These are phyloP conservation scores for Dactylellina cionopaga DNA, from an alignment of 2,329 filamentous ascomycete genomes.

Conservation along the genomic window DNA sequence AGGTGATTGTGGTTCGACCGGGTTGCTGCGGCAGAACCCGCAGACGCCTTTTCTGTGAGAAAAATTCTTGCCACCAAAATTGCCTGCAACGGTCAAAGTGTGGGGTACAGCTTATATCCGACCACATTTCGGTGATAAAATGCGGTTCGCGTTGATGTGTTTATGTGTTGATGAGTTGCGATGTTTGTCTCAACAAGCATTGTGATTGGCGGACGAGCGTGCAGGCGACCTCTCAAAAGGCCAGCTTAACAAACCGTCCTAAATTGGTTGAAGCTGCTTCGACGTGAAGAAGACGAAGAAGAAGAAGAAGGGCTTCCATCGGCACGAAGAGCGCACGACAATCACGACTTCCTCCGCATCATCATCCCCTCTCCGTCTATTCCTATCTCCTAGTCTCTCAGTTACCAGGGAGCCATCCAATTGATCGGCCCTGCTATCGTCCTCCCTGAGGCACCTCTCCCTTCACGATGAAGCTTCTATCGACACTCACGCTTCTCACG, in stretches of 20 bases:
- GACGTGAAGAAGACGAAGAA: constrained; percentile 19
- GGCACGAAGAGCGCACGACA: constrained; percentile 31
- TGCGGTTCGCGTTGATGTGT: constrained; percentile 12
- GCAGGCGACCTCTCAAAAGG: constrained; percentile 35
- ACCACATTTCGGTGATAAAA: not conserved
- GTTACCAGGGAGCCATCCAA: constrained; percentile 12
- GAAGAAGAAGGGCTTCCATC: constrained; percentile 13
- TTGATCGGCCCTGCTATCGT: constrained; percentile 10
- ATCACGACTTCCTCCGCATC: constrained; percentile 13
- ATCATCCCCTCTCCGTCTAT: not conserved
- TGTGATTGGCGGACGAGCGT: constrained; percentile 20
- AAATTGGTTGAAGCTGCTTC: constrained; percentile 18
- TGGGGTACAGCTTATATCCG: constrained; percentile 33
- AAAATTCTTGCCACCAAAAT: constrained; percentile 9
- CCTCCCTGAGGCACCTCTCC: constrained; percentile 9
- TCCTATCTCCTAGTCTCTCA: not conserved
- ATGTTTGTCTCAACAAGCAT: constrained; percentile 3
- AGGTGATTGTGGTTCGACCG: constrained; percentile 47
- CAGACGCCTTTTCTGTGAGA: constrained; percentile 1
- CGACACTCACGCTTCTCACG: constrained; percentile 35
- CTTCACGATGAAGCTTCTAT: constrained; percentile 45
- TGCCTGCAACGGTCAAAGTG: not conserved
- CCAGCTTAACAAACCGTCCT: constrained; percentile 48
- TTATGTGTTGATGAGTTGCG: constrained; percentile 5
- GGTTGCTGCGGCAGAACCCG: constrained; percentile 22